Base-by-base conservation (phyloP, 2,329 filamentous ascomycete species). In the Botrytis deweyae region DNA sequence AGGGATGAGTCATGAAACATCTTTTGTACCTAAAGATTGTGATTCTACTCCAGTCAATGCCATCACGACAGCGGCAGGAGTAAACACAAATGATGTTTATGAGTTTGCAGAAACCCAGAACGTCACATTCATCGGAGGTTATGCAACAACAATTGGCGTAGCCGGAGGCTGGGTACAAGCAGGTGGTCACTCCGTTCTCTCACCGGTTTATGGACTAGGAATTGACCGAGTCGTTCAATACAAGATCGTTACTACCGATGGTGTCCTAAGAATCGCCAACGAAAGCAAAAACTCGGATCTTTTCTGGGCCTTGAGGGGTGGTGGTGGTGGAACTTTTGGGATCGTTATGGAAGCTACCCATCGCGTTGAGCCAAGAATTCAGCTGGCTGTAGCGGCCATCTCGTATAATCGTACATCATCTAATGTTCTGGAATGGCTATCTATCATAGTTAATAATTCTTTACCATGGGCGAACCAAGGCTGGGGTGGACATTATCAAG, bases 111-210 rank as follows among this genome's bases (percentile, higher is more conserved):
- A 79, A 9, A 73, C 75, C 16, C 71, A 76, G 20, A 81, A 78
- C 33, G 77, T 80, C 9, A 80, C 78, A n/a, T 76, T 78, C 40
- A 73, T 80, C 38, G 72, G 75, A 9, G 77, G 62, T 20, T 76
- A 77, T 64, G 66, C 73, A 44, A 49, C 78, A 75, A 86, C 84
- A 3, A 87, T 90, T 18, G 88, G 88, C 38, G 82, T 87, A 62
- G 82, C 83, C 10, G 87, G 86, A 40, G 85, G 85, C 8, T 86
- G 84, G 76, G 81, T 83, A 18, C 78, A 84, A 59, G 87, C 86
- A 20, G 88, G 87, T 62, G 88, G 88, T 0, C 87, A 90, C 79
- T 86, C 85, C 18, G 87, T 87, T 3, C 77, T 90, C 71, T 85
- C 84, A 18, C 83, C 83, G 71, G 78, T 85, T 55, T 86, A 86